phyloP scores from a whole-genome alignment of 2,329 filamentous ascomycete genomes.

The Diaporthe amygdali region DNA sequence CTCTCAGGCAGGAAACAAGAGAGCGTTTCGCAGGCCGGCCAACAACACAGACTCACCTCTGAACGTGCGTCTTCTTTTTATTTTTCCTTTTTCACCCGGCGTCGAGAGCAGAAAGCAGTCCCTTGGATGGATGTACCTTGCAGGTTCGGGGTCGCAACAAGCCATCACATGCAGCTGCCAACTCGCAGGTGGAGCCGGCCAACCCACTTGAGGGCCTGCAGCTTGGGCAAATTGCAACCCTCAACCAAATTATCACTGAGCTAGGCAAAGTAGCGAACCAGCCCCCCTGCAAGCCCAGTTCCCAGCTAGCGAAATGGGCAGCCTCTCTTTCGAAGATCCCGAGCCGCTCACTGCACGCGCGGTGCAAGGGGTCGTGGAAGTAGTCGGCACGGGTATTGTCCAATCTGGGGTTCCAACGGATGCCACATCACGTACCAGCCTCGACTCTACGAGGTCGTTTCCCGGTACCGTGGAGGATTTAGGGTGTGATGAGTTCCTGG shows the following conservation, averaged over 20 bases:
- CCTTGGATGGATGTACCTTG: conserved; percentile 15
- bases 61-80: background rate
- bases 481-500: conserved; percentile 8
- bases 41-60: background rate
- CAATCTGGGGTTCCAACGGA: background rate
- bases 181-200: conserved; percentile 13
- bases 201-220: conserved; percentile 5
- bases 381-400: conserved; percentile 8
- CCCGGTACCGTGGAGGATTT: conserved; percentile 12
- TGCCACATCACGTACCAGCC: conserved; percentile 21
- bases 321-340: background rate
- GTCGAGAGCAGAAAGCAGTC: conserved; percentile 7
- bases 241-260: conserved; percentile 15
- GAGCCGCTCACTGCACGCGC: conserved; percentile 1
- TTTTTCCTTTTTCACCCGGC: background rate
- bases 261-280: conserved; percentile 3
- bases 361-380: background rate
- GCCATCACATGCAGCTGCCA: conserved; percentile 15
- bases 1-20: too few species aligned
- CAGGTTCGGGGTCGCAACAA: conserved; percentile 4
- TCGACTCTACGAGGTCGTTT: background rate
- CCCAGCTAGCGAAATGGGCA: conserved; percentile 7
- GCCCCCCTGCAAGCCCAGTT: conserved; percentile 13
- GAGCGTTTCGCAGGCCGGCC: background rate
- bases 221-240: conserved; percentile 21